Conservation (phyloP, 2,329 filamentous ascomycete species). For the Hypoxylon sp. region DNA sequence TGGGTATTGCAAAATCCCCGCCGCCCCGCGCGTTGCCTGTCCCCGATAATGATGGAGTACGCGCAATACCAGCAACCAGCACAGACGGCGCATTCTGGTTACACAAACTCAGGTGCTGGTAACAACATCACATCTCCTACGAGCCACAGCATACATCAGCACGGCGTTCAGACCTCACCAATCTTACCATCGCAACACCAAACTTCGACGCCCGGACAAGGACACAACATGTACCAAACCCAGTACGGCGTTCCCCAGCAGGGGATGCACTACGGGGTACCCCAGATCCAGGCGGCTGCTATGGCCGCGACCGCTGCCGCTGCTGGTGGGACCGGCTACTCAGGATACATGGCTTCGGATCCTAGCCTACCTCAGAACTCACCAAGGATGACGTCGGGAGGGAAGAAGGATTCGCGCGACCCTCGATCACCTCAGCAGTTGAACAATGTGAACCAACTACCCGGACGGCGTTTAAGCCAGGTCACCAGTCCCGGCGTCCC, state of each 20-base stretch:
- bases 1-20: conserved; percentile 53
- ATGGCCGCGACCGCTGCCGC: conserved; percentile 94
- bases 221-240: conserved; percentile 85
- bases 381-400: conserved; percentile 77
- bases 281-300: conserved; percentile 87
- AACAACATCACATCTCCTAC: conserved; percentile 81
- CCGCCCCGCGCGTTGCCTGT: conserved; percentile 50
- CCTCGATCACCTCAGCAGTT: conserved; percentile 84
- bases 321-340: conserved; percentile 78
- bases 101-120: conserved; percentile 69
- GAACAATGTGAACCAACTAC: conserved; percentile 72
- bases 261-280: conserved; percentile 87
- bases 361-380: conserved; percentile 78
- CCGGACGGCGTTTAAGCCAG: conserved; percentile 80
- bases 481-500: conserved; percentile 82
- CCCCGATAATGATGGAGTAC: conserved; percentile 78
- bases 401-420: conserved; percentile 79
- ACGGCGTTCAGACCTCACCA: conserved; percentile 81
- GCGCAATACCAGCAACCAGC: conserved; percentile 79
- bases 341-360: conserved; percentile 81
- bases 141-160: conserved; percentile 77
- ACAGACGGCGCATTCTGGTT: conserved; percentile 76
- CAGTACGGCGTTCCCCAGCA: conserved; percentile 81
- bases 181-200: conserved; percentile 85
- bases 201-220: conserved; percentile 73